A percentile compares a stretch with the other conserved stretches of the same genome.
These are phyloP conservation scores for Ottelia alismoides DNA, from an alignment of 106 monocot species.

Conservation along the genomic window DNA sequence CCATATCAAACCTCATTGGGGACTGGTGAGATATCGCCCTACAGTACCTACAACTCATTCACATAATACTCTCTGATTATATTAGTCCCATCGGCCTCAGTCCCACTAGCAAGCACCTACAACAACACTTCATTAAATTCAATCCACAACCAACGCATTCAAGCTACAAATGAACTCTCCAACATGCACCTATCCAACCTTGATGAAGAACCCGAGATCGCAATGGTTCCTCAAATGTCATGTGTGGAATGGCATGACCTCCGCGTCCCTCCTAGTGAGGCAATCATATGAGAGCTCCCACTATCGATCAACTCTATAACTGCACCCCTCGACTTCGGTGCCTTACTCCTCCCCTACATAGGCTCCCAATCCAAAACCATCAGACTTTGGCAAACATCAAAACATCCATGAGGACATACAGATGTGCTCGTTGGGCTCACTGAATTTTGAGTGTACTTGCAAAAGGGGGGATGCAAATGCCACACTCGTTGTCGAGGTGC, in stretches of 20 bases:
- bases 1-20: slow-evolving; percentile 97
- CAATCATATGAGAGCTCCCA: slow-evolving; percentile 71
- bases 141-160: too few relatives aligned
- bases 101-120: slow-evolving; percentile 92
- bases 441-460: slow-evolving; percentile 71
- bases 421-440: too few relatives aligned
- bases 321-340: slow-evolving; percentile 47
- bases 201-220: slow-evolving; percentile 89
- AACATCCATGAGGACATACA: too few relatives aligned
- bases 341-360: slow-evolving; percentile 67
- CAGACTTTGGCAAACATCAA: too few relatives aligned
- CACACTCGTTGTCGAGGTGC: slow-evolving; percentile 95
- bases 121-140: background rate
- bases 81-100: too few relatives aligned
- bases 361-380: too few relatives aligned
- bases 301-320: slow-evolving; percentile 93
- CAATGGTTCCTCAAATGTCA: slow-evolving; percentile 89
- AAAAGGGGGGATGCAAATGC: slow-evolving; percentile 88
- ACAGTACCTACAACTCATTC: slow-evolving; percentile 96
- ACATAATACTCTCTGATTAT: slow-evolving; percentile 98
- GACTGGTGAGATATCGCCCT: slow-evolving; percentile 95
- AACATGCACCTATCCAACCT: slow-evolving; percentile 99
- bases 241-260: slow-evolving; percentile 87
- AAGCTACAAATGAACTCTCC: too few relatives aligned
- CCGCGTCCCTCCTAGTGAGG: slow-evolving; percentile 76